These are phyloP conservation scores for Diaporthe australafricana DNA, from an alignment of 2,329 filamentous ascomycete genomes.

Conservation along the genomic window DNA sequence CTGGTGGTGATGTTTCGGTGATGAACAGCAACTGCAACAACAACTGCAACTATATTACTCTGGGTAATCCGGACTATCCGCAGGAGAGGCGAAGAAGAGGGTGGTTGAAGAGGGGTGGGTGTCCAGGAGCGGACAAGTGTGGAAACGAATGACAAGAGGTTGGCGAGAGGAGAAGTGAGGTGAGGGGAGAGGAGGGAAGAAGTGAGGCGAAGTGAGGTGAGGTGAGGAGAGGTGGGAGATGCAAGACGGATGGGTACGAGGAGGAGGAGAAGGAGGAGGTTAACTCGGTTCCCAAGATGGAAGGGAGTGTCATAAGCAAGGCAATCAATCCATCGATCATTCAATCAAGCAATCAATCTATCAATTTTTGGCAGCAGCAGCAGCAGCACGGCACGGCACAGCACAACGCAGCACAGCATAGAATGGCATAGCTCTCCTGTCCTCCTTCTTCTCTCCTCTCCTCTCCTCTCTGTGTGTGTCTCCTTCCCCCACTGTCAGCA, in stretches of 20 bases:
- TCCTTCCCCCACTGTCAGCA: not conserved
- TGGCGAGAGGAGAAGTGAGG: not conserved
- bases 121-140: conserved; percentile 3
- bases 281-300: not conserved
- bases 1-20: conserved; percentile 11
- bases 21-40: conserved; percentile 12
- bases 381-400: conserved; percentile 8
- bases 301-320: conserved; percentile 22
- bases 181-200: not conserved
- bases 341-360: not conserved
- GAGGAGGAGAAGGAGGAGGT: not conserved
- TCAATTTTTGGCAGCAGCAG: not conserved
- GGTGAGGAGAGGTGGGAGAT: conserved; percentile 7
- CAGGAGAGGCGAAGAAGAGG: not conserved
- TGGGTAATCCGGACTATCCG: conserved; percentile 11
- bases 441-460: not conserved
- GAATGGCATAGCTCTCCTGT: not conserved
- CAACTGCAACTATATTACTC: conserved; percentile 21
- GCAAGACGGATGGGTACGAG: too few relatives aligned
- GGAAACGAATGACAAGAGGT: conserved; percentile 26
- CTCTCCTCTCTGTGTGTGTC: not conserved
- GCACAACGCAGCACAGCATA: conserved; percentile 13
- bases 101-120: not conserved
- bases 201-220: conserved; percentile 13
- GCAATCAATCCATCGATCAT: conserved; percentile 14